Conservation (phyloP, 2,329 filamentous ascomycete species). For the Calonectria honghensis region DNA sequence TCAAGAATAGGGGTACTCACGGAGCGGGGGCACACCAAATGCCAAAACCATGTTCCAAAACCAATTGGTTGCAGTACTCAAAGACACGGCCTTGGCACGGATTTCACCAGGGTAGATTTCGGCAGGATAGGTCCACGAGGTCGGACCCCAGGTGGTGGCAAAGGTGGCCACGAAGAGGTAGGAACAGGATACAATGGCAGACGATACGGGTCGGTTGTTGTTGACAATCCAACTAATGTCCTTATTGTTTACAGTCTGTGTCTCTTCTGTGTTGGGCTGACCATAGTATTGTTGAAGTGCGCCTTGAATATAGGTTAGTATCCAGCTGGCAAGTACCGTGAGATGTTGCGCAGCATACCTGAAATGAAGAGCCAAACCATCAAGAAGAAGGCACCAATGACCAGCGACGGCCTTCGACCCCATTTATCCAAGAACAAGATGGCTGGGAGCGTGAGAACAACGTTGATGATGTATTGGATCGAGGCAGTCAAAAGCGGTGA, state of each 20-base stretch:
- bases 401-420: slow-evolving; percentile 74
- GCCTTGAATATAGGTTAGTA: slow-evolving; percentile 50
- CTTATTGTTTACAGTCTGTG: slow-evolving; percentile 62
- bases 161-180: slow-evolving; percentile 75
- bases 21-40: slow-evolving; percentile 67
- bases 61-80: slow-evolving; percentile 63
- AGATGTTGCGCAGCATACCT: slow-evolving; percentile 58
- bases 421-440: slow-evolving; percentile 76
- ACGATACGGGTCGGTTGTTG: slow-evolving; percentile 71
- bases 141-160: slow-evolving; percentile 65
- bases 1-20: slow-evolving; percentile 55
- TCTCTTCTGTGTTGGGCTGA: slow-evolving; percentile 64
- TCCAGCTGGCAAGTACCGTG: not conserved
- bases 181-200: slow-evolving; percentile 77
- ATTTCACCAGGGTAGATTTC: slow-evolving; percentile 66
- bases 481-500: slow-evolving; percentile 75
- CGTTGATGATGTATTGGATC: slow-evolving; percentile 80
- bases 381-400: slow-evolving; percentile 75
- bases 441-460: slow-evolving; percentile 75
- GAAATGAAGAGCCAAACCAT: slow-evolving; percentile 78
- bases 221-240: slow-evolving; percentile 76
- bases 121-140: slow-evolving; percentile 69
- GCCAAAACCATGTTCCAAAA: slow-evolving; percentile 59
- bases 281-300: slow-evolving; percentile 78
- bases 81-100: slow-evolving; percentile 66